Base-by-base conservation (phyloP, 257 asterid genomes). In the Parsonsia alboflavescens region DNA sequence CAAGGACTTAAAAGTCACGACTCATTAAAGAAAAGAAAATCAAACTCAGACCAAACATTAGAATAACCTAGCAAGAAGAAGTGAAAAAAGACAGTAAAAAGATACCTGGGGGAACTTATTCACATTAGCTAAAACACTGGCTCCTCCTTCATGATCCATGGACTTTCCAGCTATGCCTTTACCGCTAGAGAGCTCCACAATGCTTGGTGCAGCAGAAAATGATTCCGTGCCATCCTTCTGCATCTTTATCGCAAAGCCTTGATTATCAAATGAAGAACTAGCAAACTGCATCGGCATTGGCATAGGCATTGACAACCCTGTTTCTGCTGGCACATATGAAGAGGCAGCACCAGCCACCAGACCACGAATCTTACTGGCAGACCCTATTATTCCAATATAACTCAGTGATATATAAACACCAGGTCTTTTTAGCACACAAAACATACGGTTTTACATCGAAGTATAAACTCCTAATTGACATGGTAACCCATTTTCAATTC, bases 211-310 rank as follows among this genome's bases (percentile, higher is more conserved):
- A 66, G 88, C 78, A 48, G 89, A 70, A 83, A 85, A 85, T 45
- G 81, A 82, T 81, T 88, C 97, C 73, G 80, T 71, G 76, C 85
- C 80, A 62, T 90, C 97, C 83, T 85, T 89, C 42, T 88, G 75
- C 70, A 84, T 82, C 82, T 92, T 92, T 73, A 90, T 85, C 73
- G 86, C 84, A 77, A 85, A 86, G 52, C 89, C 88, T 73, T 83
- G 96, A 79, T 80, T 85, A 57, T 89, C 98, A 72, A 84, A 79
- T 72, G 96, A 81, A 78, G 97, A 85, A 86, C 84, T 85, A 49
- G 86, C 89, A 84, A 85, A 90, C 81, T 86, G 95, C 90, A 85
- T 78, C 75, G 85, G 85, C 82, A 80, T 81, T 21, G 61, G 12
- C 82, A 80, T 81, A 6, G 61, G 12, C 70, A 65, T 39, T 49